A percentile compares a stretch with the other conserved stretches of the same genome.
Evolutionary conservation across 345 rosid genomes (phyloP).

Genomic region (Gossypium herbaceum): DNA sequence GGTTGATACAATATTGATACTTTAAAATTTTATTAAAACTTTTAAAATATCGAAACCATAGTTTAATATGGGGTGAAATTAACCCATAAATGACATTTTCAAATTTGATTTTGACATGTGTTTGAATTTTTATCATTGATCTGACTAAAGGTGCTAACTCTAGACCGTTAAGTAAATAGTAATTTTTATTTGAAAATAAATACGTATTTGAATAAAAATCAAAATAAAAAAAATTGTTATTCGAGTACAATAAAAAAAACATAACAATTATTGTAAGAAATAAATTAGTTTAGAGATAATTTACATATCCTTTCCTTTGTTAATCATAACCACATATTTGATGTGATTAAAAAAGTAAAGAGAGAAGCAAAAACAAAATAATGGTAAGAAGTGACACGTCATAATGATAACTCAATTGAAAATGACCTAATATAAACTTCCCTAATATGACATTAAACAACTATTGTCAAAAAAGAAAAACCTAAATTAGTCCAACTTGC

Average conservation of each 20-base stretch:
- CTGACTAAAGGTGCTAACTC: too few species aligned
- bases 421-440: not conserved
- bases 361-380: not conserved
- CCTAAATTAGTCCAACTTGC: constrained; percentile 2
- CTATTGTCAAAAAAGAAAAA: not conserved
- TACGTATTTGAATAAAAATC: too few species aligned
- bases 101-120: too few species aligned
- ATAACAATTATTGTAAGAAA: not conserved
- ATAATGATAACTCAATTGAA: constrained; percentile 6
- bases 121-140: too few species aligned
- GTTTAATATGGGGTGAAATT: too few species aligned
- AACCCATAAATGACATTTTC: too few species aligned
- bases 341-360: not conserved
- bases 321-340: not conserved
- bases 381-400: not conserved
- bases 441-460: not conserved
- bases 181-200: not conserved
- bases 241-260: not conserved
- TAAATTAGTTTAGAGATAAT: not conserved
- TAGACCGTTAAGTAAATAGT: too few species aligned
- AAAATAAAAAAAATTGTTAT: not conserved
- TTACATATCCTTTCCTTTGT: not conserved
- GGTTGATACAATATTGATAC: too few species aligned
- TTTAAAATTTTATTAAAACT: too few species aligned
- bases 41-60: too few species aligned